A percentile compares a stretch with the other conserved stretches of the same genome.
These are phyloP conservation scores for Pichia terricola DNA, from an alignment of 1,139 yeast species.

Conservation along the genomic window DNA sequence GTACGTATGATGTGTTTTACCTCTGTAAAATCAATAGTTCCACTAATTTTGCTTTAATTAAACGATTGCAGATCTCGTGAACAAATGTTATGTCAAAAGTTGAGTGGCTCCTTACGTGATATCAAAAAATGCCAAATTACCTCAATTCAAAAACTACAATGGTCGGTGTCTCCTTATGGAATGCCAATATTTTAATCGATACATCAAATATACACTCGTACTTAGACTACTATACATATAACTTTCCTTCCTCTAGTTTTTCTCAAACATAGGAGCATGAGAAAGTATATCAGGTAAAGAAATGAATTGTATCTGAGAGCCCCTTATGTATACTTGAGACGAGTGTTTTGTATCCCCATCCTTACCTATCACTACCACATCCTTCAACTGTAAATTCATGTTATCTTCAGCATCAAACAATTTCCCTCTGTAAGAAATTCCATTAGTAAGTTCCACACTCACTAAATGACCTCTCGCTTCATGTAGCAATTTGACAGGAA, in stretches of 20 bases:
- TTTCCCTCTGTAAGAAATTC: slow-evolving; percentile 83
- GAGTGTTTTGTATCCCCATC: slow-evolving; percentile 71
- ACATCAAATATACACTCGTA: too few relatives aligned
- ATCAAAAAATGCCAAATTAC: too few relatives aligned
- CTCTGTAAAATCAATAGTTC: too few relatives aligned
- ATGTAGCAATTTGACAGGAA: slow-evolving; percentile 78
- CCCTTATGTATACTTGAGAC: slow-evolving; percentile 84
- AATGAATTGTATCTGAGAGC: slow-evolving; percentile 79
- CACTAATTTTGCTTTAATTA: too few relatives aligned
- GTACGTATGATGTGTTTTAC: too few relatives aligned
- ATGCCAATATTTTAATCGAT: too few relatives aligned
- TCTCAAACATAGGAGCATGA: slow-evolving; percentile 69
- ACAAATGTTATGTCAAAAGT: too few relatives aligned
- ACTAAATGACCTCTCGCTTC: slow-evolving; percentile 89
- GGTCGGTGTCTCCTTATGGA: too few relatives aligned
- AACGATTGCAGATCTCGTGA: too few relatives aligned
- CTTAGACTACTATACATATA: too few relatives aligned
- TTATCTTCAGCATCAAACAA: slow-evolving; percentile 63
- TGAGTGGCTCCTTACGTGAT: too few relatives aligned
- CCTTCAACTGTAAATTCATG: slow-evolving; percentile 84
- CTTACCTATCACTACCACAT: slow-evolving; percentile 69
- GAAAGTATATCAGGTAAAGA: slow-evolving; percentile 81
- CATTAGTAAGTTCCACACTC: slow-evolving; percentile 74
- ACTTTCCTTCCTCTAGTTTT: not conserved
- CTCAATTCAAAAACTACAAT: too few relatives aligned